Conservation (phyloP, 352 stramenopile species). For the Thraustochytrium striatum region DNA sequence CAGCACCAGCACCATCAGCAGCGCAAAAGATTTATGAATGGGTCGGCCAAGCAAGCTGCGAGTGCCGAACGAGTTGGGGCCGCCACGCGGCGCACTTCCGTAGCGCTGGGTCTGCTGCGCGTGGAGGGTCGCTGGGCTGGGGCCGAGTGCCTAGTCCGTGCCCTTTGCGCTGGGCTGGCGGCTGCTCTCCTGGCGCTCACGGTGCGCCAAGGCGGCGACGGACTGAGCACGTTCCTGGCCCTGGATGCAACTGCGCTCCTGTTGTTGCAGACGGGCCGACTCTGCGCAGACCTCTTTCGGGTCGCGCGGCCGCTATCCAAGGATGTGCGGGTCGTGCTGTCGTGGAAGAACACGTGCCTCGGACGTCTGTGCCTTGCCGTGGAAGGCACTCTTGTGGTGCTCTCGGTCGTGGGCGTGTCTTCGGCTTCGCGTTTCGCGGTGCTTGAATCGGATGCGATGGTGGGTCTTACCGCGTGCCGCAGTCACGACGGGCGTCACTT, state of each 20-base stretch:
- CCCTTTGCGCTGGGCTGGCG: background rate
- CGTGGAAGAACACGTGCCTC: background rate
- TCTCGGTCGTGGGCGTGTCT: background rate
- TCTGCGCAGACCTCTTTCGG: background rate
- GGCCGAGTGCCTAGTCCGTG: background rate
- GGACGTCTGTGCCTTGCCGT: background rate
- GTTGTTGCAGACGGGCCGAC: background rate
- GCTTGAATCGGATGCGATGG: background rate
- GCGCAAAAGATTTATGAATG: background rate
- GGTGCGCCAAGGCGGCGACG: background rate
- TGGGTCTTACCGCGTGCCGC: background rate
- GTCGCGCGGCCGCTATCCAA: background rate
- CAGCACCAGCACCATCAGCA: no score
- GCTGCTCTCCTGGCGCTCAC: background rate
- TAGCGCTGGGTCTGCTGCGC: background rate
- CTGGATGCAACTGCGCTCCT: background rate
- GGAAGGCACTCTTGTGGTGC: background rate
- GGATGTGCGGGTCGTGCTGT: background rate
- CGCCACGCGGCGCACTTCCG: background rate
- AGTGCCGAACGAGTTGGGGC: background rate
- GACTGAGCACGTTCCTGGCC: background rate
- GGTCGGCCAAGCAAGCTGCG: background rate
- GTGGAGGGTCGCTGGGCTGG: background rate
- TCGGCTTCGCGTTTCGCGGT: background rate
- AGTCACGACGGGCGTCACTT: background rate